These are phyloP conservation scores for Lumnitzera littorea DNA, from an alignment of 345 rosid species.

Conservation along the genomic window DNA sequence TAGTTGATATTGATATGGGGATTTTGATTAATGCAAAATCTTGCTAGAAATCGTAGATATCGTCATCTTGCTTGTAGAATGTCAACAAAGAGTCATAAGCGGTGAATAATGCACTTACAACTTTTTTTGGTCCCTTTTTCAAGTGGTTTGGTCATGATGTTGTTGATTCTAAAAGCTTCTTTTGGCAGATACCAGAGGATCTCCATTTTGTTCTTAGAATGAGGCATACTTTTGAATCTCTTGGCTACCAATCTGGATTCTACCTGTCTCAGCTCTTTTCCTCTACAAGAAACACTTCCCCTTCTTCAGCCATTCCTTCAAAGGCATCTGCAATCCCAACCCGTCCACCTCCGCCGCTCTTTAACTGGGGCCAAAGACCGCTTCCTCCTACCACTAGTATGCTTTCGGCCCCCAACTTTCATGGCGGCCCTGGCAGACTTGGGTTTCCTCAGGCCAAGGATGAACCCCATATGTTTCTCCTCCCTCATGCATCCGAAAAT, in stretches of 20 bases:
- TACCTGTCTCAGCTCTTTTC: slow-evolving; percentile 91
- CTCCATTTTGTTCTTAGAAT: slow-evolving; percentile 94
- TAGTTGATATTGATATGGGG: not conserved
- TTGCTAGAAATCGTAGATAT: too few species aligned
- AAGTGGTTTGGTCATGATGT: not conserved
- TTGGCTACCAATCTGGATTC: slow-evolving; percentile 88
- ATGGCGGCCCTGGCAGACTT: slow-evolving; percentile 37
- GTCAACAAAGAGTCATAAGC: too few species aligned
- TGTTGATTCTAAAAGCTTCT: not conserved
- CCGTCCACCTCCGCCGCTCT: slow-evolving; percentile 49
- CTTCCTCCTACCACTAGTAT: slow-evolving; percentile 39
- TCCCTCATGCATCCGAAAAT: slow-evolving; percentile 41
- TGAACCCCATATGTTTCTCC: slow-evolving; percentile 64
- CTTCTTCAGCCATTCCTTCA: slow-evolving; percentile 46
- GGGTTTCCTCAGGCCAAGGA: slow-evolving; percentile 60
- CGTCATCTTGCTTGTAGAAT: too few species aligned
- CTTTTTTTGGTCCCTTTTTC: not conserved
- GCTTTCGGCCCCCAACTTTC: slow-evolving; percentile 59
- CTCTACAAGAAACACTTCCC: slow-evolving; percentile 41
- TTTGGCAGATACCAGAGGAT: slow-evolving; percentile 79
- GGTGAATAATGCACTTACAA: too few species aligned
- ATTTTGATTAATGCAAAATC: too few species aligned
- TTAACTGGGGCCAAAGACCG: slow-evolving; percentile 61
- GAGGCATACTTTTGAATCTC: slow-evolving; percentile 92
- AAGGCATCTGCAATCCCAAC: slow-evolving; percentile 52